Base-by-base conservation (phyloP, 2,329 filamentous ascomycete species). In the Neofusicoccum kwambonambiense region DNA sequence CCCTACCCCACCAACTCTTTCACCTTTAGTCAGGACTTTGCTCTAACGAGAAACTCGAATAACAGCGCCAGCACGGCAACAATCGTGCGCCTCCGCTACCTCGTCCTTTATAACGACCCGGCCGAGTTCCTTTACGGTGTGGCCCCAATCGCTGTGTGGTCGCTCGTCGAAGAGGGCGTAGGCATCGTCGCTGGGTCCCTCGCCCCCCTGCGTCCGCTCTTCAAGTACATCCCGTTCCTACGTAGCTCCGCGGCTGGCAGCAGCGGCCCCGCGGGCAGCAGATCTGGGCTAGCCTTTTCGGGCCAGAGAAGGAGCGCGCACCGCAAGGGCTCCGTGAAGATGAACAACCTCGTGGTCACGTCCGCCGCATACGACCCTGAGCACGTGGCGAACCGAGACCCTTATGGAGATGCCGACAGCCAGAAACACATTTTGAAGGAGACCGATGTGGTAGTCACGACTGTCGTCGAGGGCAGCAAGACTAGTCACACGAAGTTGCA, bases 171-270 rank as follows among this genome's bases (percentile, higher is more conserved):
- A 66, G 79, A 81, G 42, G 82, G 80, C 11, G 81, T 80, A 13
- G 82, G 82, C 22, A 82, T 85, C 68, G 76, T 80, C 7, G 81
- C 83, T 11, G 81, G 80, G 2, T 82, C 80, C 4, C 72, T 81
- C 41, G 79, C 80, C 7, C 78, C 80, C 4, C 75, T 83, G 1
- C 80, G 81, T 0, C 81, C 81, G 1, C 70, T 83, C 6, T 74
- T 83, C 50, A 34, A 7, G 13, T n/a, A 57, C 52, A 2, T 57
- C 65, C 27, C 66, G 61, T 70, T 70, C 60, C 65, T 75, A 41
- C 68, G 72, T 7, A 63, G 70, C 45, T 56, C 76, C 57, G 42
- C 66, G 22, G 45, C 57, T 39, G 65, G 67, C 65, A 57, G 74
- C 65, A 13, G 66, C 64, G 22, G 52, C 19, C 19, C 7, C 34